Evolutionary conservation across 768 basidiomycete species (phyloP), one percentile per base, ranked within the genome.

Genomic region (Roridomyces roridus): DNA sequence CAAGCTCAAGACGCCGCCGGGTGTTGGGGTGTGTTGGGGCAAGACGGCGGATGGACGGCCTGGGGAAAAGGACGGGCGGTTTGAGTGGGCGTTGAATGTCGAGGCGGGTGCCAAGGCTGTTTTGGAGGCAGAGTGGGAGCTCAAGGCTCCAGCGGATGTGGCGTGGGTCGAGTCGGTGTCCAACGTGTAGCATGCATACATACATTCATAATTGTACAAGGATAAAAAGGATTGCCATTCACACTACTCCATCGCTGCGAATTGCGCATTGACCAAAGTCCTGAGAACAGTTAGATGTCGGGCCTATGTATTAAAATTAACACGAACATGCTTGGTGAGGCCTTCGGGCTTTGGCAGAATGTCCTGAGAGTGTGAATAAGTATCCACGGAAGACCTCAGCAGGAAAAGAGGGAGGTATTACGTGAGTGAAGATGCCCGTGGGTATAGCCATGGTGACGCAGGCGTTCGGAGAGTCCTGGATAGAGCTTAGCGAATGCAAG

Each of bases 371-470:
- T 34, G 12, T 31, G 14, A 23, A 17, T 29, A 23, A 20, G 26
- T 51, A 28, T 55, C 35, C 49, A 21, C 6, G 28, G 10, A 29
- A 35, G 14, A 18, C 31, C 31, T 34, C 44, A 7, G 18, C 17
- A 42, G 18, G 40, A 51, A 35, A 49, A 29, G 18, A 31, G 45
- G 12, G 49, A 39, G 14, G 5, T 64, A 83, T 59, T 45, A 87
- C 87, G 64, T 85, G 79, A 37, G 89, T 86, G 64, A 92, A 92
- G 56, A 92, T 92, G 3, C 84, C 89, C n/a, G 87, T 78, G 5
- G 90, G 90, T 4, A 92, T 76, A 0, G 81, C 89, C 20, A 92
- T 72, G 0, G 88, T 90, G 6, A 91, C 87, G 62, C 88, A 89
- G 2, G 89, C 89, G 62, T 91, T 91, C 2, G 89, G 89, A 5